phyloP scores from a whole-genome alignment of 2,329 filamentous ascomycete genomes.

The Penicillium sp. region DNA sequence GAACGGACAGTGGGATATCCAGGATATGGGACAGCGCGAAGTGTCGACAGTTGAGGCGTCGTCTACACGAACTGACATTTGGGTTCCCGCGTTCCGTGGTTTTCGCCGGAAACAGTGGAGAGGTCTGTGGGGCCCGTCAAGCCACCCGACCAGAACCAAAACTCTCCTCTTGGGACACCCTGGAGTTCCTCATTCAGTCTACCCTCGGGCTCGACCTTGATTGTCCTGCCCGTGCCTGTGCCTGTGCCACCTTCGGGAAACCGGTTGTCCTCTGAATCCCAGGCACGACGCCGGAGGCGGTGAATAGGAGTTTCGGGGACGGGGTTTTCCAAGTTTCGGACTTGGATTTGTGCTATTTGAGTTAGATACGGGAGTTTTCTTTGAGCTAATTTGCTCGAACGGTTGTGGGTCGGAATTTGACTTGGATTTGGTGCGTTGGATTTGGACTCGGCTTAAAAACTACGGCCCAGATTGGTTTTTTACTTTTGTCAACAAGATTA shows the following conservation, averaged over 20 bases:
- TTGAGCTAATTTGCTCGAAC: background rate
- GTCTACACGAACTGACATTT: background rate
- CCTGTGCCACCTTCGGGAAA: constrained; percentile 9
- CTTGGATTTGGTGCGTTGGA: background rate
- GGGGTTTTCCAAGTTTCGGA: background rate
- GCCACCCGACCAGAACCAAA: constrained; percentile 6
- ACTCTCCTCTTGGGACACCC: background rate
- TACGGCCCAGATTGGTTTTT: constrained; percentile 7
- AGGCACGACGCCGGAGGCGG: background rate
- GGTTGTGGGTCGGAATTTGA: background rate
- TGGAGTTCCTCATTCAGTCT: no score
- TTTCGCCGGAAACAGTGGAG: constrained; percentile 8
- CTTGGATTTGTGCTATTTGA: background rate
- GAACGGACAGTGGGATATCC: background rate
- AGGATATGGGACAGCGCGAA: no score
- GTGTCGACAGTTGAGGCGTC: background rate
- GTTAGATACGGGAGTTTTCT: constrained; percentile 7
- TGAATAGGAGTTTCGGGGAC: constrained; percentile 4
- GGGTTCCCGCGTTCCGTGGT: background rate
- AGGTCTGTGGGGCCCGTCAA: constrained; percentile 14
- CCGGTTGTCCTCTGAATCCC: background rate
- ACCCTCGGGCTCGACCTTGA: background rate
- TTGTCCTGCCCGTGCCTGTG: background rate
- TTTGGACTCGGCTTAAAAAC: background rate
- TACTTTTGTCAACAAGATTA: constrained; percentile 8